Percentiles rank a stretch among this genome's conserved stretches.
Evolutionary conservation across 768 basidiomycete species (phyloP).

Genomic region (Leccinum disarticulatum): DNA sequence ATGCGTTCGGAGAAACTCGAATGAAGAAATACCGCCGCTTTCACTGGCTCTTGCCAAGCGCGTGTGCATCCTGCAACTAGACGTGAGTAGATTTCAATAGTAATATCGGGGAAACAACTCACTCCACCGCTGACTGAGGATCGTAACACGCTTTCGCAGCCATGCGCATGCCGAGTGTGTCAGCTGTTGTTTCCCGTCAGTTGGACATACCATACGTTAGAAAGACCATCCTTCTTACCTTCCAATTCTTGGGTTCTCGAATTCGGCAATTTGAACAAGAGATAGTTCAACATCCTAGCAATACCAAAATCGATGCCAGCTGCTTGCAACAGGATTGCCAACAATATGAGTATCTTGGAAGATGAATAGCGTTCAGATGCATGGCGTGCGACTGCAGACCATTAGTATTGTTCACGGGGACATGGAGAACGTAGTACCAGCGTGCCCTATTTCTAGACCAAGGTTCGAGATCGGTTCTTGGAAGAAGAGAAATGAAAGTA

Average conservation of each 20-base stretch:
- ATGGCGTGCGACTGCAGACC: conserved; percentile 52
- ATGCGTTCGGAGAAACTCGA: conserved; percentile 80
- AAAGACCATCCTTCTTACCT: conserved; percentile 41
- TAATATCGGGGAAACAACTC: neutral
- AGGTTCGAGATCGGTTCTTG: conserved; percentile 1
- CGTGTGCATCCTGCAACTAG: conserved; percentile 58
- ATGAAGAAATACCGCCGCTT: conserved; percentile 23
- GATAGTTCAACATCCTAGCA: conserved; percentile 43
- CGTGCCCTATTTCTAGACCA: conserved; percentile 73
- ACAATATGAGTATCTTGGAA: conserved; percentile 39
- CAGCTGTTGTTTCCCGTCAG: conserved; percentile 50
- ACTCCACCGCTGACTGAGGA: conserved; percentile 75
- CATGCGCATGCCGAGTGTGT: conserved; percentile 79
- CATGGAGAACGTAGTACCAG: conserved; percentile 41
- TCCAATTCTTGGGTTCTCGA: conserved; percentile 80
- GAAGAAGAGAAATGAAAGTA: neutral
- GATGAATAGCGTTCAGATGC: conserved; percentile 49
- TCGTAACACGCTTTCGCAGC: conserved; percentile 87
- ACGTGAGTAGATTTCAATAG: neutral
- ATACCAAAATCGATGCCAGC: conserved; percentile 58
- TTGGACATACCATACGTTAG: neutral
- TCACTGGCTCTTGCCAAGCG: conserved; percentile 63
- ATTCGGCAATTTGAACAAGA: conserved; percentile 75
- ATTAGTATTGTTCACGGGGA: neutral
- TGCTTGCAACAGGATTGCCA: conserved; percentile 44